Evolutionary conservation across 2,329 filamentous ascomycete genomes (phyloP).

Genomic region (Colletotrichum spinosum): DNA sequence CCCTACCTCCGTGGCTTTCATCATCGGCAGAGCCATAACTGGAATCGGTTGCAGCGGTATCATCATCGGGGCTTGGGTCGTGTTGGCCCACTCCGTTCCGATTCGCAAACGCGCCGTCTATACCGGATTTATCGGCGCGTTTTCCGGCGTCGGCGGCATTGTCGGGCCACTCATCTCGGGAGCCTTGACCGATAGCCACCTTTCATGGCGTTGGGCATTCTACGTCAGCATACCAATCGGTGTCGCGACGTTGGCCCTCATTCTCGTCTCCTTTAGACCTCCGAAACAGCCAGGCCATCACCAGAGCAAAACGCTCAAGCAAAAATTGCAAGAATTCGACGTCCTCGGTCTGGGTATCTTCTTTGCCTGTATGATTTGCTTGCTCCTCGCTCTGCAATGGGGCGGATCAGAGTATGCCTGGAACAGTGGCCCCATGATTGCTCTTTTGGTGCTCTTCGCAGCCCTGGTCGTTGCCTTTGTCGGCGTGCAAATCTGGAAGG

Average conservation of each 20-base stretch:
- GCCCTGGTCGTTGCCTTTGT: conserved; percentile 46
- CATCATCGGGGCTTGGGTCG: conserved; percentile 47
- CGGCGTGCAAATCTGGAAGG: conserved; percentile 47
- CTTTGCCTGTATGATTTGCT: conserved; percentile 47
- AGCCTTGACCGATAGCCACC: conserved; percentile 43
- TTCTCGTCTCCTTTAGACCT: conserved; percentile 42
- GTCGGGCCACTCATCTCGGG: conserved; percentile 44
- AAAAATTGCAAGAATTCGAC: conserved; percentile 41
- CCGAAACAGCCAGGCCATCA: conserved; percentile 18
- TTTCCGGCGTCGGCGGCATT: conserved; percentile 51
- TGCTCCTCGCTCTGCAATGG: conserved; percentile 60
- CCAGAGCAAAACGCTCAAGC: conserved; percentile 25
- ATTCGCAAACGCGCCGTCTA: conserved; percentile 48
- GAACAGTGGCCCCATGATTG: conserved; percentile 47
- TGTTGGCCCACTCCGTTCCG: conserved; percentile 53
- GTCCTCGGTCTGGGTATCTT: conserved; percentile 39
- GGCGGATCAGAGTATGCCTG: conserved; percentile 50
- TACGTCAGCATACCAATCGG: conserved; percentile 45
- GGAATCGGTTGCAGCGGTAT: conserved; percentile 51
- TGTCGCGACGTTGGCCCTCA: conserved; percentile 39
- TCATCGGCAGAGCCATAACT: conserved; percentile 51
- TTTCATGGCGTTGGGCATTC: conserved; percentile 48
- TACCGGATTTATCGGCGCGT: conserved; percentile 51
- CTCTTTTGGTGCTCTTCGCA: conserved; percentile 46
- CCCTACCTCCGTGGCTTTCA: conserved; percentile 48